These are phyloP conservation scores for Anthracocystis panici-leucophaei DNA, from an alignment of 1,284 basidiomycete genomes.

Conservation along the genomic window DNA sequence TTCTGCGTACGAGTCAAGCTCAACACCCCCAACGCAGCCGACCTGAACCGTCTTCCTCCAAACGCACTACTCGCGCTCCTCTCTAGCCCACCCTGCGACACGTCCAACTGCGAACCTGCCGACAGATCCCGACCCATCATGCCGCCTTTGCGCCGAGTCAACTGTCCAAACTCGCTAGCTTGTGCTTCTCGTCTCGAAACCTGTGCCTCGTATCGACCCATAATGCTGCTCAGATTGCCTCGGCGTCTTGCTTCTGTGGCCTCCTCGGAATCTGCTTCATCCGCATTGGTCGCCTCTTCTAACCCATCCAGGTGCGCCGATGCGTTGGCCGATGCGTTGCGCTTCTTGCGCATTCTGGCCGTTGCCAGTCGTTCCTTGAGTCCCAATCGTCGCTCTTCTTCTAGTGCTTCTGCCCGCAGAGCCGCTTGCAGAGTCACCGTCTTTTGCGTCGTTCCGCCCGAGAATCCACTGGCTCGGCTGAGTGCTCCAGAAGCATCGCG, in stretches of 20 bases:
- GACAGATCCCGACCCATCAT: constrained; percentile 31
- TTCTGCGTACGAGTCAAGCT: constrained; percentile 19
- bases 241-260: constrained; percentile 4
- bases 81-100: constrained; percentile 13
- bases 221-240: constrained; percentile 31
- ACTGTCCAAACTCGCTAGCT: constrained; percentile 40
- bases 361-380: constrained; percentile 45
- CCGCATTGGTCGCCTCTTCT: constrained; percentile 18
- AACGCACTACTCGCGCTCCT: constrained; percentile 21
- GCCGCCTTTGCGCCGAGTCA: constrained; percentile 12
- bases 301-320: constrained; percentile 25
- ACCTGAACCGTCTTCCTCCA: constrained; percentile 18
- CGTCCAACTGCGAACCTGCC: constrained; percentile 25
- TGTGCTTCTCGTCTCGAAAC: constrained; percentile 29
- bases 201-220: constrained; percentile 46
- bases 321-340: constrained; percentile 25
- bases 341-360: constrained; percentile 28
- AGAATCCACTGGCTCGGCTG: constrained; percentile 47
- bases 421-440: constrained; percentile 57
- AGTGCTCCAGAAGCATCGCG: constrained; percentile 40
- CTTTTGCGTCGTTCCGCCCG: constrained; percentile 34
- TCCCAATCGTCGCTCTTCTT: constrained; percentile 54
- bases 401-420: constrained; percentile 59
- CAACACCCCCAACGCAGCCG: constrained; percentile 41
- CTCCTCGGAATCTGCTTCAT: constrained; percentile 24